phyloP scores from a whole-genome alignment of 176 grass and related monocot genomes.

The Zoysia japonica region DNA sequence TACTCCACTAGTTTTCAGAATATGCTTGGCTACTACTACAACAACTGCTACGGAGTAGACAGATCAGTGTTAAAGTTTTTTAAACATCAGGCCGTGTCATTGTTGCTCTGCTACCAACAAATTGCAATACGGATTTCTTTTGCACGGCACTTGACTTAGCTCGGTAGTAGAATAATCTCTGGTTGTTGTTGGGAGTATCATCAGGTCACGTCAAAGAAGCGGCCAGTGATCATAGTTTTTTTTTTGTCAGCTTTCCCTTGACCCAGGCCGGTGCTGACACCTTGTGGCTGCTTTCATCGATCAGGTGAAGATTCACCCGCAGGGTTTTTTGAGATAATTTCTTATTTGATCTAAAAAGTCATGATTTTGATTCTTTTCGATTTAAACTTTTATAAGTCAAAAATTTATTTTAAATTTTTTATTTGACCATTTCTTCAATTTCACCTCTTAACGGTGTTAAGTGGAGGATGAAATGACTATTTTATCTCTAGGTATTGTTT shows the following conservation, averaged over 20 bases:
- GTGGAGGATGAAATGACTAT: no score
- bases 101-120: neutral
- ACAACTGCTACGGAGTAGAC: neutral
- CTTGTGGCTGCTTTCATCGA: conserved; percentile 15
- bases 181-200: conserved; percentile 19
- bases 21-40: neutral
- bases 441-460: no score
- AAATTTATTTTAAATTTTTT: no score
- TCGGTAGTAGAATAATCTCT: conserved; percentile 21
- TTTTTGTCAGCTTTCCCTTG: conserved; percentile 12
- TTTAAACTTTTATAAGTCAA: no score
- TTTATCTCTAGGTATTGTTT: no score
- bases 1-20: no score
- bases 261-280: conserved; percentile 10
- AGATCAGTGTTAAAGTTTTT: no score
- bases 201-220: conserved; percentile 40
- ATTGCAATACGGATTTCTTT: neutral
- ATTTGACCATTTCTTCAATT: no score
- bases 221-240: neutral
- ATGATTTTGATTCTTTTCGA: no score
- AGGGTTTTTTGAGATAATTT: neutral
- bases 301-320: neutral
- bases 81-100: neutral
- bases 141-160: neutral
- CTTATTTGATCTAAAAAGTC: no score